phyloP scores from a whole-genome alignment of 164 flowering plant genomes.

The Piper longum region DNA sequence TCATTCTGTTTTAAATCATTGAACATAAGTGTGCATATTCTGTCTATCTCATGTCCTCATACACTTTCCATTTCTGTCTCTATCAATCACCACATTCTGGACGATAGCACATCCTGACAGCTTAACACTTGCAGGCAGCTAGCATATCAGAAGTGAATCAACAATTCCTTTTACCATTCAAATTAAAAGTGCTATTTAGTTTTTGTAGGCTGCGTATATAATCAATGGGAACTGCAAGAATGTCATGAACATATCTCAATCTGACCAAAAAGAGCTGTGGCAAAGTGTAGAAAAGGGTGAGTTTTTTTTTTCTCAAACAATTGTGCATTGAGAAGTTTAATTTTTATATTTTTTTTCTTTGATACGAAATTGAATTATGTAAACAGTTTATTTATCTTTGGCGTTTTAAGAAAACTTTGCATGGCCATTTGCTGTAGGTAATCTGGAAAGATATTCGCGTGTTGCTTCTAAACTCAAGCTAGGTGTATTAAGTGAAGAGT shows the following conservation, averaged over 20 bases:
- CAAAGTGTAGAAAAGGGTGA: slow-evolving; percentile 57
- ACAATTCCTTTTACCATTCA: background rate
- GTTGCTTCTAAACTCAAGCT: slow-evolving; percentile 84
- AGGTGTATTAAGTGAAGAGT: slow-evolving; percentile 45
- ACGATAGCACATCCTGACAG: no score
- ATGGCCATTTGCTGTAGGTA: slow-evolving; percentile 29
- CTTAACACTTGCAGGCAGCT: no score
- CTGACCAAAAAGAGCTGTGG: slow-evolving; percentile 89
- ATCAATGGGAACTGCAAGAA: slow-evolving; percentile 91
- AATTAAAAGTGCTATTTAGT: background rate
- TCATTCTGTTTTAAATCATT: background rate
- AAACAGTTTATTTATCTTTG: background rate
- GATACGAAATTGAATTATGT: background rate
- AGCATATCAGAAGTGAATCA: no score
- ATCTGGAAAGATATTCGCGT: slow-evolving; percentile 53
- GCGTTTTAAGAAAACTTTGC: background rate
- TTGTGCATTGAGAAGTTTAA: background rate
- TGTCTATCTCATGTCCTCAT: background rate
- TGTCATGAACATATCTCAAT: slow-evolving; percentile 92
- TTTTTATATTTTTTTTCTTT: no score
- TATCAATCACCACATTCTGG: no score
- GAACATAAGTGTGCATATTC: background rate
- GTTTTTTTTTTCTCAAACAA: background rate
- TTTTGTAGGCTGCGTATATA: slow-evolving; percentile 76
- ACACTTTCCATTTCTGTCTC: background rate